phyloP scores from a whole-genome alignment of 768 basidiomycete species.

The Agrocybe pediades region DNA sequence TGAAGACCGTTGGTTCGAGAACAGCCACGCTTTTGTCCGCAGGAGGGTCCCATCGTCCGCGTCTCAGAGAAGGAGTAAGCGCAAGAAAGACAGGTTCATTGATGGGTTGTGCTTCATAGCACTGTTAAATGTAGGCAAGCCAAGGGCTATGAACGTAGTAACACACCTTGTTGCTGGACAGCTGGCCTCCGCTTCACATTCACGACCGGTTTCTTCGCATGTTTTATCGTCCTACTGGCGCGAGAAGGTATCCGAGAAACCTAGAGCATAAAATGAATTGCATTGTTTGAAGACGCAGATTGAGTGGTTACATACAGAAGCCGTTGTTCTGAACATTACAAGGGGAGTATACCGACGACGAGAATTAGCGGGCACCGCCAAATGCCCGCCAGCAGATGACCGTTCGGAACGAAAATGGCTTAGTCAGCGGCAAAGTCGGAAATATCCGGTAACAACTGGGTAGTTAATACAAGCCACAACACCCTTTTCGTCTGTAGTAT shows the following conservation, averaged over 20 bases:
- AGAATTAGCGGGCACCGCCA: constrained; percentile 11
- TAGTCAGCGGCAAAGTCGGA: constrained; percentile 32
- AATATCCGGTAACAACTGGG: constrained; percentile 33
- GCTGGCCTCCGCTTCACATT: constrained; percentile 20
- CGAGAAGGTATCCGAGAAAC: constrained; percentile 16
- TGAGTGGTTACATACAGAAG: constrained; percentile 17
- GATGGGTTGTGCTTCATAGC: constrained; percentile 16
- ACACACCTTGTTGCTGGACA: constrained; percentile 21
- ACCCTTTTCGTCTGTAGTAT: constrained; percentile 25
- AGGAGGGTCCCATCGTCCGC: constrained; percentile 38
- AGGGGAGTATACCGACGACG: constrained; percentile 9
- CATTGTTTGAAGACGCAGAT: not conserved
- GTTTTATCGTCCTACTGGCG: constrained; percentile 12
- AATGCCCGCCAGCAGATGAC: constrained; percentile 11
- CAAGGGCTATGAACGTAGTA: not conserved
- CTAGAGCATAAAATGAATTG: constrained; percentile 9
- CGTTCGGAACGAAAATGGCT: constrained; percentile 24
- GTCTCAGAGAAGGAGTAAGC: constrained; percentile 60
- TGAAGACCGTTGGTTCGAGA: constrained; percentile 83
- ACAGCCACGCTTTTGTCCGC: constrained; percentile 52
- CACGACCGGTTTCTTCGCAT: constrained; percentile 19
- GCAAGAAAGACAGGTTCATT: constrained; percentile 56
- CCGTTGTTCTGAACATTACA: constrained; percentile 23
- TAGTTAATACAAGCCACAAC: constrained; percentile 45
- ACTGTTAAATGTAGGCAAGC: not conserved